Evolutionary conservation across 2,329 filamentous ascomycete species (phyloP).

Genomic region (Tothia fuscella): DNA sequence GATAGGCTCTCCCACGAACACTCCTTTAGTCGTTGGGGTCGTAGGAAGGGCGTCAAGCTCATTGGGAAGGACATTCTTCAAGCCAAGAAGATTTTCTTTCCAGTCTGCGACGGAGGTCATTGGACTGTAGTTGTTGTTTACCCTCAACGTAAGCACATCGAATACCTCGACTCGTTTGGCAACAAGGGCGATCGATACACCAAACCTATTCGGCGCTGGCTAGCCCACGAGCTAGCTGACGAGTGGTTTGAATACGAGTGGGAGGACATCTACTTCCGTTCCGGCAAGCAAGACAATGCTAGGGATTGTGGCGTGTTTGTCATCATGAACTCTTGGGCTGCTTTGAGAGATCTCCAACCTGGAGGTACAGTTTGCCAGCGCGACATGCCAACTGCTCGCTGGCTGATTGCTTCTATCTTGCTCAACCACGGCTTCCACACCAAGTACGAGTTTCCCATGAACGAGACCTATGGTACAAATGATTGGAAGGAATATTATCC

Average conservation of each 20-base stretch:
- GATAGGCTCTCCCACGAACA: constrained; percentile 30
- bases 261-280: constrained; percentile 39
- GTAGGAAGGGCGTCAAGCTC: constrained; percentile 29
- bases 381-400: constrained; percentile 1
- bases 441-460: too few species aligned
- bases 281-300: constrained; percentile 50
- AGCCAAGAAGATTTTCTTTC: constrained; percentile 57
- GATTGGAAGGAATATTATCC: too few species aligned
- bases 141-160: constrained; percentile 46
- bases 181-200: constrained; percentile 23
- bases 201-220: constrained; percentile 22
- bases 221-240: constrained; percentile 45
- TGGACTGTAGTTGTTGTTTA: constrained; percentile 63
- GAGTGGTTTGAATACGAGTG: constrained; percentile 48
- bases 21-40: constrained; percentile 4
- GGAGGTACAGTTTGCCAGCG: constrained; percentile 13
- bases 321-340: constrained; percentile 58
- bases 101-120: constrained; percentile 52
- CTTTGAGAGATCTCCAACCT: constrained; percentile 29
- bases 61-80: constrained; percentile 49
- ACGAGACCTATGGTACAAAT: too few species aligned
- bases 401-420: too few species aligned
- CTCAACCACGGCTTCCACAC: too few species aligned
- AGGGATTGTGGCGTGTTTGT: constrained; percentile 70
- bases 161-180: constrained; percentile 57